Evolutionary conservation across 2,329 filamentous ascomycete species (phyloP).

Genomic region (Bipolaris gigantea): DNA sequence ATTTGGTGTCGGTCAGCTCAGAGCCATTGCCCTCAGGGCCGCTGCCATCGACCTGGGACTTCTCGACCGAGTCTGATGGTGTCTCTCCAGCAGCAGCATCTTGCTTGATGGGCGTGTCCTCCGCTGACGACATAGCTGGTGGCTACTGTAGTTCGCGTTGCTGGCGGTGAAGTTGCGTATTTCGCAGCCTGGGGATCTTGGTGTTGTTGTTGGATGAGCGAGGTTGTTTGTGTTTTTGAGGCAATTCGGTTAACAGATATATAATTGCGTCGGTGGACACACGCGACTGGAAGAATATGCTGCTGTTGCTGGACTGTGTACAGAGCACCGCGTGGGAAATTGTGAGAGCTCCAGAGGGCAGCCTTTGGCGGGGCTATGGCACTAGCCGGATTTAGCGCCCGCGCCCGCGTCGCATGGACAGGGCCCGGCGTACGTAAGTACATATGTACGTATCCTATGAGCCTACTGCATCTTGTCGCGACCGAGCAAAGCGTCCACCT

Average conservation of each 20-base stretch:
- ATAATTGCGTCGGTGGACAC: background rate
- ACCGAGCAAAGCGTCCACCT: constrained; percentile 12
- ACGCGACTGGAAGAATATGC: background rate
- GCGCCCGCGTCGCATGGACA: constrained; percentile 25
- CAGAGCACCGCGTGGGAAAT: constrained; percentile 9
- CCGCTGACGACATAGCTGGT: constrained; percentile 16
- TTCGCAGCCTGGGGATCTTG: background rate
- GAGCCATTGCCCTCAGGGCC: constrained; percentile 45
- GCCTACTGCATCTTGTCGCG: constrained; percentile 3
- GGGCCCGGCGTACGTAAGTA: constrained; percentile 4
- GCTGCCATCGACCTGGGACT: constrained; percentile 52
- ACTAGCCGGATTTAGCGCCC: constrained; percentile 30
- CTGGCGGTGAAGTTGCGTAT: constrained; percentile 1
- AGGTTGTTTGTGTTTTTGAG: background rate
- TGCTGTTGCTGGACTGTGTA: background rate
- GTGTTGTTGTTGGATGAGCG: background rate
- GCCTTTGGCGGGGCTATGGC: constrained; percentile 26
- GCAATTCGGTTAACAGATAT: background rate
- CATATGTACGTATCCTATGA: background rate
- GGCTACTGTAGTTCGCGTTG: constrained; percentile 3
- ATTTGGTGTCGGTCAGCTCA: constrained; percentile 69
- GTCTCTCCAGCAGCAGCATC: constrained; percentile 15
- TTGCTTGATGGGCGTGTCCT: constrained; percentile 17
- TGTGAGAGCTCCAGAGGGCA: constrained; percentile 27
- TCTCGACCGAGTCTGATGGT: constrained; percentile 14